Conservation (phyloP, 2,329 filamentous ascomycete genomes). For the Aureobasidium sp. region DNA sequence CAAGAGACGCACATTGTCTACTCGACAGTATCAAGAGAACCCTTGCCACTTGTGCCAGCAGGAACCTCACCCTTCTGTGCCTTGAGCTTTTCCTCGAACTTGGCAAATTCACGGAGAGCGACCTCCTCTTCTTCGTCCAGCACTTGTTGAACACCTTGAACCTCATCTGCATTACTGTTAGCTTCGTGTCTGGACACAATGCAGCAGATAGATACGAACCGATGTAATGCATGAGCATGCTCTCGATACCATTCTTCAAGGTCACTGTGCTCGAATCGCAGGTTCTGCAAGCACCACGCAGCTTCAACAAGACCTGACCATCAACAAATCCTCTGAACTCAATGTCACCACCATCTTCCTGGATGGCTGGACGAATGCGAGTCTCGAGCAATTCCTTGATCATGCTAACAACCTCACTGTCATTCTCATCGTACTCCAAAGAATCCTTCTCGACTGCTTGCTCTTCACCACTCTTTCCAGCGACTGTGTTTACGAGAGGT, state of each 20-base stretch:
- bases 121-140: slow-evolving; percentile 89
- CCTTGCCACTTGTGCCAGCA: slow-evolving; percentile 44
- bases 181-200: background rate
- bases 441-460: slow-evolving; percentile 53
- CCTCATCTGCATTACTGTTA: slow-evolving; percentile 57
- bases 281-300: slow-evolving; percentile 87
- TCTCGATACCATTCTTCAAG: slow-evolving; percentile 94
- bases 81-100: slow-evolving; percentile 80
- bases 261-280: slow-evolving; percentile 97
- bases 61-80: slow-evolving; percentile 51
- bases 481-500: slow-evolving; percentile 66
- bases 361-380: slow-evolving; percentile 86
- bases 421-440: slow-evolving; percentile 78
- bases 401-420: slow-evolving; percentile 93
- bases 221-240: slow-evolving; percentile 67
- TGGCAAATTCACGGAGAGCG: slow-evolving; percentile 78
- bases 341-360: slow-evolving; percentile 96
- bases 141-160: slow-evolving; percentile 85
- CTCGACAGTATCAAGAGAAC: slow-evolving; percentile 44
- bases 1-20: background rate
- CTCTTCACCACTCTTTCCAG: slow-evolving; percentile 49
- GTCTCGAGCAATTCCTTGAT: slow-evolving; percentile 98
- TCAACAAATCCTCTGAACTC: slow-evolving; percentile 80
- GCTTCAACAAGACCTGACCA: slow-evolving; percentile 63
- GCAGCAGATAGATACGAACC: background rate